Conservation (phyloP, 106 monocot genomes). For the Phalaenopsis equestris region DNA sequence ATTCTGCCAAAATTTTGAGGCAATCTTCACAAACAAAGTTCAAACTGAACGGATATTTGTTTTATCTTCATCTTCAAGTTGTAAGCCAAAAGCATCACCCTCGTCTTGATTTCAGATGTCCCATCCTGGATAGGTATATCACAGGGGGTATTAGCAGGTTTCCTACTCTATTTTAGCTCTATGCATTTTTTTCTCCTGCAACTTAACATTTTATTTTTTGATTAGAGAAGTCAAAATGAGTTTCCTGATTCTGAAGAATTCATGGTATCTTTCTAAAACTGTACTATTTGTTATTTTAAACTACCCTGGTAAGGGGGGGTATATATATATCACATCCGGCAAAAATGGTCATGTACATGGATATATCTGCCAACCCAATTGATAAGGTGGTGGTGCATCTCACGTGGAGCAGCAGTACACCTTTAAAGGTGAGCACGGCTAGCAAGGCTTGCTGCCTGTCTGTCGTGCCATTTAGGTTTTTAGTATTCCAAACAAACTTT, state of each 20-base stretch:
- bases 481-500: slow-evolving; percentile 10
- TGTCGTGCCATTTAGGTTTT: slow-evolving; percentile 87
- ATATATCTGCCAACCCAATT: slow-evolving; percentile 61
- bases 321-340: slow-evolving; percentile 29
- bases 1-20: slow-evolving; percentile 1
- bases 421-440: slow-evolving; percentile 98
- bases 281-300: slow-evolving; percentile 26
- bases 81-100: slow-evolving; percentile 3
- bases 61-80: slow-evolving; percentile 1
- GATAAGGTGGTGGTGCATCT: slow-evolving; percentile 74
- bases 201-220: slow-evolving; percentile 31
- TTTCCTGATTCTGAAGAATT: slow-evolving; percentile 35
- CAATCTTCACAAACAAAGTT: not conserved
- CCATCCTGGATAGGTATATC: slow-evolving; percentile 14
- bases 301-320: slow-evolving; percentile 95
- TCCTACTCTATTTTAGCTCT: slow-evolving; percentile 16
- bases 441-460: slow-evolving; percentile 86
- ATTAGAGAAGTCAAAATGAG: slow-evolving; percentile 28
- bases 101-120: slow-evolving; percentile 11
- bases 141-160: slow-evolving; percentile 33
- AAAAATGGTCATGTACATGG: slow-evolving; percentile 34
- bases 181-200: slow-evolving; percentile 18
- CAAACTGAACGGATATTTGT: not conserved
- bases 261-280: slow-evolving; percentile 33
- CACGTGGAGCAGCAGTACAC: slow-evolving; percentile 63